Conservation (phyloP, 208 protist genomes). For the Leishmania aethiopica region DNA sequence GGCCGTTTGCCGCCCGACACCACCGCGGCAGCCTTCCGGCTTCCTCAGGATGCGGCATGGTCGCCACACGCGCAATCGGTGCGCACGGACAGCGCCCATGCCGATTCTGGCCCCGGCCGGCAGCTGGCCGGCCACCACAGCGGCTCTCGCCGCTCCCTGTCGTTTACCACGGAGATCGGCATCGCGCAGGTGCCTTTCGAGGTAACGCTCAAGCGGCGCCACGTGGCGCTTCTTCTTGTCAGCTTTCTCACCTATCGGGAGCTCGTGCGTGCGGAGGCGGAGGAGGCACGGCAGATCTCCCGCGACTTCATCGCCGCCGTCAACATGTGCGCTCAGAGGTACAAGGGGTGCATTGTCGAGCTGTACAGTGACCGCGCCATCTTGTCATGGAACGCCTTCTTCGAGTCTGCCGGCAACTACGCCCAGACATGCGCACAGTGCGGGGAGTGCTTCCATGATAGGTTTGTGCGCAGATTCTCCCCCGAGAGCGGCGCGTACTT, state of each 20-base stretch:
- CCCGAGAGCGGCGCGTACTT: slow-evolving; percentile 21
- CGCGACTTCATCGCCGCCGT: slow-evolving; percentile 41
- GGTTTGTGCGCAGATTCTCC: not conserved
- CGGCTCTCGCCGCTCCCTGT: not conserved
- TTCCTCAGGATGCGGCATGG: not conserved
- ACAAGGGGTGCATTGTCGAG: slow-evolving; percentile 35
- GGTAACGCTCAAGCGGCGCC: slow-evolving; percentile 8
- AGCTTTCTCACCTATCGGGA: slow-evolving; percentile 6
- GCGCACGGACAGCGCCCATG: not conserved
- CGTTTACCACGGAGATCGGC: not conserved
- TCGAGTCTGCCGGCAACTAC: slow-evolving; percentile 7
- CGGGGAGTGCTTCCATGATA: slow-evolving; percentile 12
- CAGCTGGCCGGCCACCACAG: slow-evolving; percentile 5
- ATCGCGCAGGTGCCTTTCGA: not conserved
- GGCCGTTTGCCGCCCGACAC: not conserved
- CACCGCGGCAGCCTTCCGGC: not conserved
- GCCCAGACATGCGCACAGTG: slow-evolving; percentile 17
- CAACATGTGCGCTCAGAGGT: slow-evolving; percentile 24
- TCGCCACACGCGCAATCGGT: not conserved
- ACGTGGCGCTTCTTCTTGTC: slow-evolving; percentile 12
- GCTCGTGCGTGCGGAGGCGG: slow-evolving; percentile 4
- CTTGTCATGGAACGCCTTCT: slow-evolving; percentile 46
- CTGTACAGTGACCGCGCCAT: slow-evolving; percentile 43
- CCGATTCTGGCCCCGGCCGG: not conserved
- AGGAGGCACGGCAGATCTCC: slow-evolving; percentile 19